A percentile compares a stretch with the other conserved stretches of the same genome.
These are phyloP conservation scores for Pyrenula massariospora DNA, from an alignment of 495 filamentous ascomycete species.

Conservation along the genomic window DNA sequence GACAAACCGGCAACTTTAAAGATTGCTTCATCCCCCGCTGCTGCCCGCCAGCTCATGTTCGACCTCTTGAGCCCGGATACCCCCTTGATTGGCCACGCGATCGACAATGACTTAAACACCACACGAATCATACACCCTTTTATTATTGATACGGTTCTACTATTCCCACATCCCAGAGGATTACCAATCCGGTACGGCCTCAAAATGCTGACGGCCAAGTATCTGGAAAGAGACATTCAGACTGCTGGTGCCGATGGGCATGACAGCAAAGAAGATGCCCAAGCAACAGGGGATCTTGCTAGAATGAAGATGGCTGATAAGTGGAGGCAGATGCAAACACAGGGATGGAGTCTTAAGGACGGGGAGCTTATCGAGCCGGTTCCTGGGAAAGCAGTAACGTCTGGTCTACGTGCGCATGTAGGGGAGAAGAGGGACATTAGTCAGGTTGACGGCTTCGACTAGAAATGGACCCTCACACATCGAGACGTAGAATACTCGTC, in stretches of 20 bases:
- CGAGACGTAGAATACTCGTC: no score
- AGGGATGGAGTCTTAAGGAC: constrained; percentile 53
- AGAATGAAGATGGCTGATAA: constrained; percentile 49
- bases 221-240: constrained; percentile 69
- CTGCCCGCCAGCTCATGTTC: constrained; percentile 64
- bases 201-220: constrained; percentile 48
- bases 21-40: constrained; percentile 57
- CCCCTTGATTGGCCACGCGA: constrained; percentile 80
- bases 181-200: constrained; percentile 68
- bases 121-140: constrained; percentile 71
- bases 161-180: constrained; percentile 66
- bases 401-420: background rate
- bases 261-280: constrained; percentile 80
- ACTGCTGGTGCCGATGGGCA: constrained; percentile 60
- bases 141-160: constrained; percentile 74
- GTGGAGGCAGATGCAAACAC: constrained; percentile 48
- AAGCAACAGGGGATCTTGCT: constrained; percentile 78
- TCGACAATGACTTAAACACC: constrained; percentile 89
- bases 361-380: constrained; percentile 38
- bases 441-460: background rate
- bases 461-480: background rate
- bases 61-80: constrained; percentile 57
- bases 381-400: background rate
- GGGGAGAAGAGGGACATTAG: background rate
- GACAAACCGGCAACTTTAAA: constrained; percentile 29